A percentile compares a stretch with the other conserved stretches of the same genome.
Evolutionary conservation across 257 asterid species (phyloP).

Genomic region (Paraleonurus japonicus): DNA sequence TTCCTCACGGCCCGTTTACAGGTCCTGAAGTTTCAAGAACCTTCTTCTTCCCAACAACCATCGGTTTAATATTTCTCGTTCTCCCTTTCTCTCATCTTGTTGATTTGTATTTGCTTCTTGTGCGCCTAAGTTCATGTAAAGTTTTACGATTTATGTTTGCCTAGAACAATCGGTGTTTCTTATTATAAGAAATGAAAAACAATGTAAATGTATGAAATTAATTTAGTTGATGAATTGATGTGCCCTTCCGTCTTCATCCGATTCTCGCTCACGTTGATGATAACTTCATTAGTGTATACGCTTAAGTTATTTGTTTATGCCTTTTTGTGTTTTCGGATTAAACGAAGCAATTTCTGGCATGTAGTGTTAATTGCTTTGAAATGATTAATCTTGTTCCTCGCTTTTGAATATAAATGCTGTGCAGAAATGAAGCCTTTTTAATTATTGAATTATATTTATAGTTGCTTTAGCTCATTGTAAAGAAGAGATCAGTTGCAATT

Average conservation of each 20-base stretch:
- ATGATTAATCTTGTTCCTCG: background rate
- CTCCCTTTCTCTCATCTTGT: background rate
- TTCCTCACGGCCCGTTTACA: conserved; percentile 8
- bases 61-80: background rate
- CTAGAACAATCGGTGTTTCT: background rate
- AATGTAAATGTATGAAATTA: background rate
- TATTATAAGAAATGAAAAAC: background rate
- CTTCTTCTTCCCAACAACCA: conserved; percentile 16
- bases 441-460: background rate
- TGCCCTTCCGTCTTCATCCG: background rate
- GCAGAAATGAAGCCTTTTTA: background rate
- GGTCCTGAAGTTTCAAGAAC: conserved; percentile 29
- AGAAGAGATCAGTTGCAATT: background rate
- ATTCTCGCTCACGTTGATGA: background rate
- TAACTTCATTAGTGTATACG: background rate
- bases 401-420: background rate
- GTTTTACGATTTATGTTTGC: background rate
- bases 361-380: background rate
- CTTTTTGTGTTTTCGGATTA: background rate
- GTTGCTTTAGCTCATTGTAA: background rate
- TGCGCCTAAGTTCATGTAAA: background rate
- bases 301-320: background rate
- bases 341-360: background rate
- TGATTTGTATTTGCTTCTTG: background rate
- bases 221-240: background rate